Conservation (phyloP, 2,329 filamentous ascomycete species). For the Claviceps pazoutovae region DNA sequence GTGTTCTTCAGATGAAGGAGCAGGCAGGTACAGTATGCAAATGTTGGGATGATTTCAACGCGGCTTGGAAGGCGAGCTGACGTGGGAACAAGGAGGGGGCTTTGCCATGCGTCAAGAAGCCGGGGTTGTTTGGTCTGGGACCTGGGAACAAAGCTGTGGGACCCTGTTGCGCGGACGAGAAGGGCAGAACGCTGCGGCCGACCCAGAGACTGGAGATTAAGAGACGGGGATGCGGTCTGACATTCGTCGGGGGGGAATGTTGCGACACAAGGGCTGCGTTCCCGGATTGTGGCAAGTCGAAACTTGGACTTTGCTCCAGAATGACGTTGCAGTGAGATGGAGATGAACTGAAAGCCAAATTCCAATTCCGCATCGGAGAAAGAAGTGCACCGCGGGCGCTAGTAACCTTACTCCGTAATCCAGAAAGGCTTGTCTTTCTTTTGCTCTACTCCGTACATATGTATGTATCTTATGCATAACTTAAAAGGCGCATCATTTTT, state of each 20-base stretch:
- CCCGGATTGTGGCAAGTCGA: background rate
- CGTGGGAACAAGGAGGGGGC: constrained; percentile 1
- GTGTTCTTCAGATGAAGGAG: constrained; percentile 3
- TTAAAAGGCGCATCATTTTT: too few species aligned
- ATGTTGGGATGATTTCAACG: constrained; percentile 3
- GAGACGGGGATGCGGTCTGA: background rate
- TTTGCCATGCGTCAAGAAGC: constrained; percentile 14
- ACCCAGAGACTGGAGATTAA: background rate
- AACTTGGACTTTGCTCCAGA: background rate
- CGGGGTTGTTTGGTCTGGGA: constrained; percentile 5
- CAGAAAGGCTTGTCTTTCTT: too few species aligned
- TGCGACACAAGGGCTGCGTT: background rate
- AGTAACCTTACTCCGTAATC: too few species aligned
- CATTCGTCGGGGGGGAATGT: background rate
- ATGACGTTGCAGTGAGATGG: background rate
- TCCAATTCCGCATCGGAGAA: too few species aligned
- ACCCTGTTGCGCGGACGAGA: background rate
- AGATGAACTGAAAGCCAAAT: background rate
- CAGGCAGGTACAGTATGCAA: constrained; percentile 3
- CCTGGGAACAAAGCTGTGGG: background rate
- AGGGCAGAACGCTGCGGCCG: background rate
- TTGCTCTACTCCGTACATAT: too few species aligned
- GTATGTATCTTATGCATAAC: too few species aligned
- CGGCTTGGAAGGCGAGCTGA: background rate
- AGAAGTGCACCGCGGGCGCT: background rate